Base-by-base conservation (phyloP, 306 rosid species). In the Fagus crenata region DNA sequence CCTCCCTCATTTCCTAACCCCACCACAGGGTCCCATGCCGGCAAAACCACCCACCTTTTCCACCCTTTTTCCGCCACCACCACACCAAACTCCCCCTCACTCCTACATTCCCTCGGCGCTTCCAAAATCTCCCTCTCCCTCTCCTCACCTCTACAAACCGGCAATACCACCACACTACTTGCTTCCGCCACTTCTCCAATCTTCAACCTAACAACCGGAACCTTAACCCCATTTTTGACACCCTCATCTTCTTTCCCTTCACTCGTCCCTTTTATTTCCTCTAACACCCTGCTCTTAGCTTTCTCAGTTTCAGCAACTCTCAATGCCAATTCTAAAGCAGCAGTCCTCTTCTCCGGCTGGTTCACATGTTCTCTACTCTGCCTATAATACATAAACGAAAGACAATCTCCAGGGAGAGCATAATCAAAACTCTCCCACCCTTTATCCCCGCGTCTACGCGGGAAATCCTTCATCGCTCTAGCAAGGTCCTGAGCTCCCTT, bases 151-250 rank as follows among this genome's bases (percentile, higher is more conserved):
- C 72, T 86, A 54, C 91, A 86, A 35, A 95, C 98, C 0, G 98
- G 98, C 53, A 95, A 49, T 7, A 90, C 84, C 31, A 84, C 86
- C 73, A 95, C 98, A 0, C 80, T 67, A 13, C 53, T 87, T 0
- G 97, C 89, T 77, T 86, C 96, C n/a, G 93, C 97, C 43, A 90
- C 96, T 83, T 95, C 98, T 3, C 98, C 98, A 4, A 81, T 78
- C 85, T 81, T 84, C 89, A 92, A 7, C 84, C 98, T 86, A 81
- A 95, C 98, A 46, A 95, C 97, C 6, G 96, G 96, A 74, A 95
- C 97, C 61, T 18, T 73, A 42, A 80, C 80, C 12, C 3, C 86
- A 0, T 0, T 7, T 12, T 14, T 73, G 2, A 3, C 33, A 2
- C 0, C 85, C 0, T 5, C 85, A 4, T 12, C 84, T 4, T 51